Percentiles rank a stretch among this genome's conserved stretches.
Evolutionary conservation across 2,329 filamentous ascomycete genomes (phyloP).

Genomic region (Parafenestella ontariensis): DNA sequence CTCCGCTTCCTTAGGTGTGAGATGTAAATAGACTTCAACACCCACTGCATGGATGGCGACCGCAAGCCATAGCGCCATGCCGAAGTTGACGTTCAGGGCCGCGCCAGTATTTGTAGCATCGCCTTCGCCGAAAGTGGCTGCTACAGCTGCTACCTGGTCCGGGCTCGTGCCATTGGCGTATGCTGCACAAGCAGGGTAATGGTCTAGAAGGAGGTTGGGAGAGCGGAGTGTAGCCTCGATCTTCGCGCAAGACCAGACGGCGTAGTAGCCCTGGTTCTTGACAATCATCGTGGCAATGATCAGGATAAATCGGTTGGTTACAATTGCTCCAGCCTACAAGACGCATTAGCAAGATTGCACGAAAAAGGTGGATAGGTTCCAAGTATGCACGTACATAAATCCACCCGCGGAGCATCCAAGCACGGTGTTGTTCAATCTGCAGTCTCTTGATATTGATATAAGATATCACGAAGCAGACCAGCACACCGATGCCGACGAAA

Average conservation of each 20-base stretch:
- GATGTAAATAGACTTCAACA: slow-evolving; percentile 49
- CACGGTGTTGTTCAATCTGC: slow-evolving; percentile 57
- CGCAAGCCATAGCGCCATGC: slow-evolving; percentile 61
- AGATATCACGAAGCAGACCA: slow-evolving; percentile 55
- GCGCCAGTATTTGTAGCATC: slow-evolving; percentile 49
- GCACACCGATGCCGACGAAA: slow-evolving; percentile 55
- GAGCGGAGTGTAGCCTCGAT: slow-evolving; percentile 50
- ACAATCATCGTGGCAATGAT: slow-evolving; percentile 54
- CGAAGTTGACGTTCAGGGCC: slow-evolving; percentile 58
- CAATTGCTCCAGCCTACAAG: slow-evolving; percentile 56
- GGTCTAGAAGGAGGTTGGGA: slow-evolving; percentile 6
- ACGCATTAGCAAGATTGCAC: slow-evolving; percentile 10
- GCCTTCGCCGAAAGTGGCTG: slow-evolving; percentile 32
- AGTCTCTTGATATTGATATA: slow-evolving; percentile 65
- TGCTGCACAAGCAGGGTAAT: slow-evolving; percentile 56
- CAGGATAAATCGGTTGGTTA: slow-evolving; percentile 61
- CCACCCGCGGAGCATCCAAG: slow-evolving; percentile 41
- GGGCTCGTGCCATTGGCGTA: slow-evolving; percentile 48
- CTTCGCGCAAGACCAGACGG: slow-evolving; percentile 57
- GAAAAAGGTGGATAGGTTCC: no score
- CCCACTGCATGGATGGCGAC: slow-evolving; percentile 57
- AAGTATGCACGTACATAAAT: slow-evolving; percentile 26
- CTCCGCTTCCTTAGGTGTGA: slow-evolving; percentile 62
- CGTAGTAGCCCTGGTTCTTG: slow-evolving; percentile 43
- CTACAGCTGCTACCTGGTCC: slow-evolving; percentile 25